phyloP scores from a whole-genome alignment of 768 basidiomycete genomes.

The Rhizopogon vesiculosus region DNA sequence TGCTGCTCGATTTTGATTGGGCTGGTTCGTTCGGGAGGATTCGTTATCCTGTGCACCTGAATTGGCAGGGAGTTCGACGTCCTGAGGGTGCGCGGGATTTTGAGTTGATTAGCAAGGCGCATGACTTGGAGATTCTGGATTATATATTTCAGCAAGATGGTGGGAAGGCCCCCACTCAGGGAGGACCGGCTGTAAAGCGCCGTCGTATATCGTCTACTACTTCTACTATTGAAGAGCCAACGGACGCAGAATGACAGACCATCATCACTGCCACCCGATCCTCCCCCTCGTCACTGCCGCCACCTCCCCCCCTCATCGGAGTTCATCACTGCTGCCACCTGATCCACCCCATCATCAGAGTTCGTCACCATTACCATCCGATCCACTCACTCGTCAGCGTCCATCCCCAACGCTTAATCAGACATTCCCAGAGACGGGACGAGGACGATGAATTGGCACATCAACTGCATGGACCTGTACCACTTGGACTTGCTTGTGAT shows the following conservation, averaged over 20 bases:
- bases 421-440: background rate
- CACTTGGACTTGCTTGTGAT: background rate
- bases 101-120: background rate
- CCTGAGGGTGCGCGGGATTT: background rate
- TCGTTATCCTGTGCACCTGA: background rate
- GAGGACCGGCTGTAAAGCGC: no score
- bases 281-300: background rate
- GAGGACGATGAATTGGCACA: background rate
- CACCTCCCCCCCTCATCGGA: background rate
- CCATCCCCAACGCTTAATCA: background rate
- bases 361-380: no score
- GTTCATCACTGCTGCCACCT: background rate
- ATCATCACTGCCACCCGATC: background rate
- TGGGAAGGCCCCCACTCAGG: no score
- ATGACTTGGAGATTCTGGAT: background rate
- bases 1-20: slow-evolving; percentile 13
- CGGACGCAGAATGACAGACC: no score
- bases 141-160: background rate
- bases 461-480: no score
- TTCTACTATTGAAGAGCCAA: no score
- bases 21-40: background rate
- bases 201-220: no score
- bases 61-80: background rate
- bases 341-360: no score
- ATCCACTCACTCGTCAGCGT: background rate